A percentile compares a stretch with the other conserved stretches of the same genome.
Conservation (phyloP, 2,329 filamentous ascomycete species). For the Anisogramma anomala region DNA sequence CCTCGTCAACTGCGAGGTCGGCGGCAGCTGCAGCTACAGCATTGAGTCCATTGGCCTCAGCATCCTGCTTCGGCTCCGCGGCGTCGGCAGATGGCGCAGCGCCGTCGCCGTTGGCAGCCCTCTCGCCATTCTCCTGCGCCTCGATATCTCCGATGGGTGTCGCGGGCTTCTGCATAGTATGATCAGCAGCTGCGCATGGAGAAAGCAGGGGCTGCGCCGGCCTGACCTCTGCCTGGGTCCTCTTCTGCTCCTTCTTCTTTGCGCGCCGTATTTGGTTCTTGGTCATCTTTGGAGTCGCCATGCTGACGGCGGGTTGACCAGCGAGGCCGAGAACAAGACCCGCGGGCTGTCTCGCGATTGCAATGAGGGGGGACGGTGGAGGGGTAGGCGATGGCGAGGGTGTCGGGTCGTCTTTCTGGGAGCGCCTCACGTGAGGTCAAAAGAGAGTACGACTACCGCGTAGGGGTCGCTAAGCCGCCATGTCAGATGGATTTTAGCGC, state of each 20-base stretch:
- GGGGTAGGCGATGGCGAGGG: not conserved
- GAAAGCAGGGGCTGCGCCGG: not conserved
- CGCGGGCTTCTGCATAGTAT: conserved; percentile 14
- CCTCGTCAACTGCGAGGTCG: conserved; percentile 42
- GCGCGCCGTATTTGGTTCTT: conserved; percentile 91
- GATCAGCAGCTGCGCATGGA: conserved; percentile 12
- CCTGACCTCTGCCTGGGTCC: conserved; percentile 44
- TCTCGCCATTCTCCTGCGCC: conserved; percentile 11
- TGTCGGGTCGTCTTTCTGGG: too few species aligned
- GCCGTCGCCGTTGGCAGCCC: conserved; percentile 1
- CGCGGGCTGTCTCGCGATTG: not conserved
- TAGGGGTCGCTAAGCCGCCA: too few species aligned
- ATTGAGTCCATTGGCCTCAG: conserved; percentile 23
- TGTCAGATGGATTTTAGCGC: too few species aligned
- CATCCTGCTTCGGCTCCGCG: conserved; percentile 33
- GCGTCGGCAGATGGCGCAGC: conserved; percentile 21
- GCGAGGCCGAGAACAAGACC: not conserved
- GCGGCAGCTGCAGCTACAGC: conserved; percentile 32
- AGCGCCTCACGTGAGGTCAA: too few species aligned
- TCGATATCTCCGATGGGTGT: conserved; percentile 2
- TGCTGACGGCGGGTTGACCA: conserved; percentile 25
- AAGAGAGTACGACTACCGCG: too few species aligned
- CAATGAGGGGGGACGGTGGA: too few species aligned
- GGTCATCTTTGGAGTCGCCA: conserved; percentile 62
- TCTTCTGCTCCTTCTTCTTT: conserved; percentile 89